A percentile compares a stretch with the other conserved stretches of the same genome.
Conservation (phyloP, 371 early-diverging fungal species). For the Polyrhizophydium stewartii region DNA sequence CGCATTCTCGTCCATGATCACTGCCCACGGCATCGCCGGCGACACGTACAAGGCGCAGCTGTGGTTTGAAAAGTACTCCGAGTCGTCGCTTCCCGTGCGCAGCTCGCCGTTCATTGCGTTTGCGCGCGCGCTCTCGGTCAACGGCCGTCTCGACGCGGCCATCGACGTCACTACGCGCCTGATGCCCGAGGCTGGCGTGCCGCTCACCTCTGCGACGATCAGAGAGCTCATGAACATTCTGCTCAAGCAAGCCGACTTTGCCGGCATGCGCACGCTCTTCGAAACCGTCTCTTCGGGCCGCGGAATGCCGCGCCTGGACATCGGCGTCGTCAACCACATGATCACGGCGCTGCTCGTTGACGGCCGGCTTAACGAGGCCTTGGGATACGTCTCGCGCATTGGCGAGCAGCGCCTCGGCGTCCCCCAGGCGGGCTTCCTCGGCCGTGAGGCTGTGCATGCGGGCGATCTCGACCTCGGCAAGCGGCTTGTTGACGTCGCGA, state of each 20-base stretch:
- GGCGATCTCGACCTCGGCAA: neutral
- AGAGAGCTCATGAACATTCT: neutral
- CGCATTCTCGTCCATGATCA: neutral
- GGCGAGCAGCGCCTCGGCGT: neutral
- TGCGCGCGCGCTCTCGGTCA: neutral
- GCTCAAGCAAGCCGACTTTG: neutral
- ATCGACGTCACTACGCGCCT: neutral
- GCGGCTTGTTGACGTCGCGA: neutral
- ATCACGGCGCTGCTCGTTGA: neutral
- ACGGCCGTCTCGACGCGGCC: neutral
- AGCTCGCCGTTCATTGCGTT: neutral
- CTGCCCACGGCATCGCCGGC: neutral
- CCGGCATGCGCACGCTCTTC: neutral
- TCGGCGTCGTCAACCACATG: neutral
- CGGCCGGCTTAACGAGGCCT: neutral
- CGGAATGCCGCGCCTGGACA: neutral
- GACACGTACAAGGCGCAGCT: conserved; percentile 1
- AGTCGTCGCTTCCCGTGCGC: neutral
- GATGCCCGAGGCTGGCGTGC: neutral
- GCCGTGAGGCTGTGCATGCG: neutral
- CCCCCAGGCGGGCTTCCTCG: neutral
- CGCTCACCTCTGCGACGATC: neutral
- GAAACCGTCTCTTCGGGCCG: neutral
- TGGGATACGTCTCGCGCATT: neutral
- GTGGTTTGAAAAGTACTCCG: conserved; percentile 3